These are phyloP conservation scores for Telopea speciosissima DNA, from an alignment of 177 flowering plant species.

Conservation along the genomic window DNA sequence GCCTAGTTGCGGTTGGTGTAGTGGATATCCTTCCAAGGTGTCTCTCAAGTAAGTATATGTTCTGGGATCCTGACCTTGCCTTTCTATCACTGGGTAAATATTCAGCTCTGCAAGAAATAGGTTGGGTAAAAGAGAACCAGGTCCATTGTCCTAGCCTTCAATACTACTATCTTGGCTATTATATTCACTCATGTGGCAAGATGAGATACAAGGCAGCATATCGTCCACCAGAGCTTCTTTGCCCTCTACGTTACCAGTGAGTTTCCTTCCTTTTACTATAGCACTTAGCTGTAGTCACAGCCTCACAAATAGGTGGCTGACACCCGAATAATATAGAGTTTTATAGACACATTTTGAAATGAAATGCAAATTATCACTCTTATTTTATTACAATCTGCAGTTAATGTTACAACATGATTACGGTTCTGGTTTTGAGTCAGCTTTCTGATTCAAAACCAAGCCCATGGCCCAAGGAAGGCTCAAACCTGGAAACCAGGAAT, in stretches of 20 bases:
- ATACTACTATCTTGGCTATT: conserved; percentile 94
- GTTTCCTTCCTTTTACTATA: conserved; percentile 21
- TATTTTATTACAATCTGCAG: too few relatives aligned
- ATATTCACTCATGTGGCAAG: conserved; percentile 84
- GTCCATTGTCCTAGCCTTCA: conserved; percentile 64
- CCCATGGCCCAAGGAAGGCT: too few relatives aligned
- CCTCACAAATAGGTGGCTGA: background rate
- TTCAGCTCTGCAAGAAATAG: conserved; percentile 83
- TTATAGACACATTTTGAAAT: too few relatives aligned
- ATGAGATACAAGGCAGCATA: conserved; percentile 99
- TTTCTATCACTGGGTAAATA: conserved; percentile 82
- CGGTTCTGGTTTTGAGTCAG: too few relatives aligned
- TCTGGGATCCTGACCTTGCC: conserved; percentile 95
- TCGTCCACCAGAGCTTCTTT: conserved; percentile 88
- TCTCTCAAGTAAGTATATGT: conserved; percentile 89
- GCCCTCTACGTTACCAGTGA: conserved; percentile 88
- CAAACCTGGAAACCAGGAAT: too few relatives aligned
- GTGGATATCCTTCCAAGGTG: conserved; percentile 91
- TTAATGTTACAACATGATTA: too few relatives aligned
- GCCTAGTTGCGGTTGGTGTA: conserved; percentile 91
- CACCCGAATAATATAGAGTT: background rate
- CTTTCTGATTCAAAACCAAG: too few relatives aligned
- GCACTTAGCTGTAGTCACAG: too few relatives aligned
- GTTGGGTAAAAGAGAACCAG: conserved; percentile 74
- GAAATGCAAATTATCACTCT: too few relatives aligned